These are phyloP conservation scores for Paramecium caudatum DNA, from an alignment of 73 alveolate species.

Conservation along the genomic window DNA sequence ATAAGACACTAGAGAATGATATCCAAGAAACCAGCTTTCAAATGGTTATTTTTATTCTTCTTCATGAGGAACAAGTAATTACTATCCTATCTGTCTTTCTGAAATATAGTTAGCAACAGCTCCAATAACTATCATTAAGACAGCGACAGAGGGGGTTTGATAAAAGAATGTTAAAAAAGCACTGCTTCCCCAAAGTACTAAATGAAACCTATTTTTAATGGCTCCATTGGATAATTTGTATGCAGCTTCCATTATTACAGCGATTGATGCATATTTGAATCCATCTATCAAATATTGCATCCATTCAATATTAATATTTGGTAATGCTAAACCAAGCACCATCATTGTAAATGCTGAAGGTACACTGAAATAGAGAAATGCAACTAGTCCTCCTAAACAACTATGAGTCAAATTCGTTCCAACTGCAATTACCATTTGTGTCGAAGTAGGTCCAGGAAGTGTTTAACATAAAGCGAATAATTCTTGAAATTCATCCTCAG, in stretches of 20 bases:
- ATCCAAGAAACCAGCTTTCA: slow-evolving; percentile 37
- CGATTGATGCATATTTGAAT: slow-evolving; percentile 50
- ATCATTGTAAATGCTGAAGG: slow-evolving; percentile 54
- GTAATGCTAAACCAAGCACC: neutral
- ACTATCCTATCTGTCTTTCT: slow-evolving; percentile 15
- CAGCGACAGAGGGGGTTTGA: slow-evolving; percentile 1
- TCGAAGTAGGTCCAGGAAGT: slow-evolving; percentile 65
- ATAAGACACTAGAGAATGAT: slow-evolving; percentile 3
- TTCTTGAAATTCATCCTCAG: slow-evolving; percentile 59
- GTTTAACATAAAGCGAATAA: slow-evolving; percentile 58
- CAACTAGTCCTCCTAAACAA: slow-evolving; percentile 54
- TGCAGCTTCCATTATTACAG: slow-evolving; percentile 47
- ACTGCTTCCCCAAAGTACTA: slow-evolving; percentile 28
- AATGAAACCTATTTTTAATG: slow-evolving; percentile 37
- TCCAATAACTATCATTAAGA: slow-evolving; percentile 48
- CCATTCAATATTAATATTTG: neutral
- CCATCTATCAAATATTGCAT: slow-evolving; percentile 10
- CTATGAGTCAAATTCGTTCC: slow-evolving; percentile 53
- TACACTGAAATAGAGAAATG: slow-evolving; percentile 50
- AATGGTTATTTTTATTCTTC: neutral
- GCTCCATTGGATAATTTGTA: slow-evolving; percentile 51
- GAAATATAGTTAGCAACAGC: slow-evolving; percentile 12
- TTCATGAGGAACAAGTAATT: slow-evolving; percentile 19
- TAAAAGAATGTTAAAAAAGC: slow-evolving; percentile 13
- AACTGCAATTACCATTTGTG: slow-evolving; percentile 65